Evolutionary conservation across 148 eudicot genomes (phyloP).

Genomic region (Diospyros kaki): DNA sequence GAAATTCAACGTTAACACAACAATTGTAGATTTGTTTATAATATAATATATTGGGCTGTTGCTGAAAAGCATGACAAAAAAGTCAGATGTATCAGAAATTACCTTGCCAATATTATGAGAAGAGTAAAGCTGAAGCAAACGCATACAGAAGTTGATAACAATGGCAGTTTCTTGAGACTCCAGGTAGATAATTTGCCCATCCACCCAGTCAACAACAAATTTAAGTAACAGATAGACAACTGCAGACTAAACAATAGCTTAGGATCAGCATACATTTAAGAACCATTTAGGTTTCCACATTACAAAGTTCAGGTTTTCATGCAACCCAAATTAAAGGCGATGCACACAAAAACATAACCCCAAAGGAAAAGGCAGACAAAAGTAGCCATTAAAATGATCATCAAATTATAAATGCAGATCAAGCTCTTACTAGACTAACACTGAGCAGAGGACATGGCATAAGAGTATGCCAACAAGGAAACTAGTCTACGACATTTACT

Average conservation of each 20-base stretch:
- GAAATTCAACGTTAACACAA: background rate
- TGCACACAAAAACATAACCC: background rate
- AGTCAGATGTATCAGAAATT: background rate
- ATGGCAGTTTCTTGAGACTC: constrained; percentile 85
- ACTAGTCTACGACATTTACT: background rate
- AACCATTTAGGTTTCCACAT: background rate
- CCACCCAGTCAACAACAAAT: constrained; percentile 92
- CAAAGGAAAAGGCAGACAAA: background rate
- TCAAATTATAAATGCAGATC: background rate
- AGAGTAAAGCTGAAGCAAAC: constrained; percentile 87
- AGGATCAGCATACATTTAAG: constrained; percentile 25
- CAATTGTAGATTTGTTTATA: background rate
- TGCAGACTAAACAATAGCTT: constrained; percentile 51
- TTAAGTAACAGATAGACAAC: constrained; percentile 87
- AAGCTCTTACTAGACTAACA: background rate
- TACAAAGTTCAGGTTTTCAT: background rate
- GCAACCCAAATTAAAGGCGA: background rate
- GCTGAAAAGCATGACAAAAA: background rate
- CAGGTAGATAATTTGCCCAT: constrained; percentile 83
- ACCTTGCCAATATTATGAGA: constrained; percentile 96
- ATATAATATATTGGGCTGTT: background rate
- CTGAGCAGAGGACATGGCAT: background rate
- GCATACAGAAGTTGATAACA: constrained; percentile 76
- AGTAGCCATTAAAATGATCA: background rate
- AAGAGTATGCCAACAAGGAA: background rate